These are phyloP conservation scores for Arabidopsis lyrata DNA, from an alignment of 441 rosid genomes.

Conservation along the genomic window DNA sequence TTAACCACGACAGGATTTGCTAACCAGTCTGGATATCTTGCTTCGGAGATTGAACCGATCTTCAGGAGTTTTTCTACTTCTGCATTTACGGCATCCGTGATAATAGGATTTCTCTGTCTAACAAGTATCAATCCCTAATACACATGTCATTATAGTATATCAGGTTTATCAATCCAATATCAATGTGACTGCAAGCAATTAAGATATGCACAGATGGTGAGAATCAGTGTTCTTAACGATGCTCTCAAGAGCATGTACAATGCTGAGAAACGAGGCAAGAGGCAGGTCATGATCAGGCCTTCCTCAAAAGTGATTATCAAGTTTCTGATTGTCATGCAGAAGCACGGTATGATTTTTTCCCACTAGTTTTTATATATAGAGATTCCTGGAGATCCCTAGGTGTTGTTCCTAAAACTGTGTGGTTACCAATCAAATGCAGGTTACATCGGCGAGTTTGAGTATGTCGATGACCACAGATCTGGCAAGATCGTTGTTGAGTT, in stretches of 20 bases:
- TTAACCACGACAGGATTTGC: no score
- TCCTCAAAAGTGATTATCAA: constrained; percentile 71
- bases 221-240: constrained; percentile 69
- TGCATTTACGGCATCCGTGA: no score
- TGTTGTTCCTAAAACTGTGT: not conserved
- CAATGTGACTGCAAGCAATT: no score
- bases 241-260: constrained; percentile 76
- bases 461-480: constrained; percentile 68
- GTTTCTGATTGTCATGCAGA: constrained; percentile 74
- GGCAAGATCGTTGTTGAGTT: constrained; percentile 73
- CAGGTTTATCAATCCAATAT: no score
- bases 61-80: no score
- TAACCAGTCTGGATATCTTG: no score
- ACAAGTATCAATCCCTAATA: no score
- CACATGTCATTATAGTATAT: no score
- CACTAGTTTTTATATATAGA: no score
- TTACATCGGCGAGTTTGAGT: constrained; percentile 75
- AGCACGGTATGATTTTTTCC: constrained; percentile 55
- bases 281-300: constrained; percentile 76
- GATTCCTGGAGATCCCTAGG: not conserved
- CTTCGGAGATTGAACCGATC: no score
- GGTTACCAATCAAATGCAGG: constrained; percentile 43
- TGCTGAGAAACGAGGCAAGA: constrained; percentile 72
- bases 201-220: no score
- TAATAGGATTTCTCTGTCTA: no score